These are phyloP conservation scores for Globisporangium heterothallicum DNA, from an alignment of 352 stramenopile species.

Conservation along the genomic window DNA sequence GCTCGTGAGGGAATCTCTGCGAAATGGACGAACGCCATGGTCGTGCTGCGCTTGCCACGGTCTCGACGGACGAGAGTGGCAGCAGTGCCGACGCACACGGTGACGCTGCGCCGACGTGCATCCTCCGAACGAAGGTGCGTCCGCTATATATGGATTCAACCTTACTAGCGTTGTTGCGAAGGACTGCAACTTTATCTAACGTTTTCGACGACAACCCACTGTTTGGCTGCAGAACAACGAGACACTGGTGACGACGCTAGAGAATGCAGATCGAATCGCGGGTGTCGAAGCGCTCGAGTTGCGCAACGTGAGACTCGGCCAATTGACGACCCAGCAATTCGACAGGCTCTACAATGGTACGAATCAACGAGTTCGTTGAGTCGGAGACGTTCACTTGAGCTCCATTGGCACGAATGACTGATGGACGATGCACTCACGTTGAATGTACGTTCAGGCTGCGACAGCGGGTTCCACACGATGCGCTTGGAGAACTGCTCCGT, in stretches of 20 bases:
- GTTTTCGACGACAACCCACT: too few relatives aligned
- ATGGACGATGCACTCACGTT: too few relatives aligned
- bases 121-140: constrained; percentile 7
- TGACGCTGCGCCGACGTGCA: constrained; percentile 10
- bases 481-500: constrained; percentile 34
- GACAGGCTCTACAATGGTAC: constrained; percentile 22
- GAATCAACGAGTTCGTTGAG: not conserved
- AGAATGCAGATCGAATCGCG: constrained; percentile 2
- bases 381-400: too few relatives aligned
- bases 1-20: too few relatives aligned
- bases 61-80: too few relatives aligned
- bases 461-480: constrained; percentile 21
- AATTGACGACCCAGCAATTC: constrained; percentile 19
- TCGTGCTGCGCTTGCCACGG: too few relatives aligned
- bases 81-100: too few relatives aligned
- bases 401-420: not conserved
- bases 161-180: too few relatives aligned
- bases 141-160: too few relatives aligned
- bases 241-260: constrained; percentile 4
- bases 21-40: too few relatives aligned
- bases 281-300: constrained; percentile 27
- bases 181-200: too few relatives aligned
- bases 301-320: constrained; percentile 19
- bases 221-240: constrained; percentile 2
- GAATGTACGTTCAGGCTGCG: constrained; percentile 8